Conservation (phyloP, 1,284 basidiomycete species). For the Peniophora sp. region DNA sequence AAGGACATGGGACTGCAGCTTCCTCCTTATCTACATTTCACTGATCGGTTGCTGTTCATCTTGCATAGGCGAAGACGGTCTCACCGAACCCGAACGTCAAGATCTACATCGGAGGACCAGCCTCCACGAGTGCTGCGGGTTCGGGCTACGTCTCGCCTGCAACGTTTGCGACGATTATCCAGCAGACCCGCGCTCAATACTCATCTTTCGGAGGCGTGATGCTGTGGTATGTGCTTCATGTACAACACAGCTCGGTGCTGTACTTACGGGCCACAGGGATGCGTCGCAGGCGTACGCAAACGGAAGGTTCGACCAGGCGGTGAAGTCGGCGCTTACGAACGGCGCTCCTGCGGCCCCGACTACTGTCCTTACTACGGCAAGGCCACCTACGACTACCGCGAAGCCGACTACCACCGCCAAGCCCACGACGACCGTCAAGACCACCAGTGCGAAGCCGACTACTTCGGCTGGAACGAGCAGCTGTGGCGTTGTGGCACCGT, state of each 20-base stretch:
- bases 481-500: constrained; percentile 41
- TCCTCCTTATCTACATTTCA: no score
- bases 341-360: constrained; percentile 21
- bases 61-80: constrained; percentile 32
- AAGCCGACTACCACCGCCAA: constrained; percentile 18
- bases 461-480: constrained; percentile 23
- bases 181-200: constrained; percentile 36
- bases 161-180: constrained; percentile 36
- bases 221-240: constrained; percentile 53
- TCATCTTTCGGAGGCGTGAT: constrained; percentile 65
- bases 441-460: constrained; percentile 17
- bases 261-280: neutral
- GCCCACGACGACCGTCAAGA: constrained; percentile 14
- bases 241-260: neutral
- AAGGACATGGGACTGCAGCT: no score
- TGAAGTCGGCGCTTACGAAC: constrained; percentile 41
- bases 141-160: constrained; percentile 43
- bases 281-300: constrained; percentile 30
- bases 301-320: constrained; percentile 38
- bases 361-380: constrained; percentile 17
- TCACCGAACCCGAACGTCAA: constrained; percentile 55
- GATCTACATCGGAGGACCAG: constrained; percentile 57
- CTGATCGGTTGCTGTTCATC: no score
- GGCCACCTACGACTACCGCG: constrained; percentile 13
- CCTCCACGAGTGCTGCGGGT: constrained; percentile 36